A percentile compares a stretch with the other conserved stretches of the same genome.
Evolutionary conservation across 2,329 filamentous ascomycete species (phyloP).

Genomic region (Cladophialophora yegresii): DNA sequence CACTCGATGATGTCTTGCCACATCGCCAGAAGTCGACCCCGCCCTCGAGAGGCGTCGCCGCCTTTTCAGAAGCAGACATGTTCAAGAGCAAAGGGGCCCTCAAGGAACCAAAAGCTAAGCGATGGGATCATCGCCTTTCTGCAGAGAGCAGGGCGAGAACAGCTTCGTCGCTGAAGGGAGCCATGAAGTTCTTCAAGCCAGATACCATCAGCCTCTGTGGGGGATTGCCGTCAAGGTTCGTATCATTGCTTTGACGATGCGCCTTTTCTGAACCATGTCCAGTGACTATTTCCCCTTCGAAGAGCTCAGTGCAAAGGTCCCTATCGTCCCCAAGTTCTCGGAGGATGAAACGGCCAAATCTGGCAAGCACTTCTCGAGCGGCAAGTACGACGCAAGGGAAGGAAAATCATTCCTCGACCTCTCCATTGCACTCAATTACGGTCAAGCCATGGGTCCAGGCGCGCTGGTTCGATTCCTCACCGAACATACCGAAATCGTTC

Average conservation of each 20-base stretch:
- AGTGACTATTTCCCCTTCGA: constrained; percentile 92
- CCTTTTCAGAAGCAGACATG: constrained; percentile 27
- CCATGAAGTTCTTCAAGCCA: constrained; percentile 75
- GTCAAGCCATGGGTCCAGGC: constrained; percentile 79
- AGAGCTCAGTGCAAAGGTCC: constrained; percentile 72
- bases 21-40: constrained; percentile 67
- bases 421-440: constrained; percentile 88
- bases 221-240: constrained; percentile 69
- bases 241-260: background rate
- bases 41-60: constrained; percentile 30
- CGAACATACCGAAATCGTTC: constrained; percentile 92
- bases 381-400: constrained; percentile 78
- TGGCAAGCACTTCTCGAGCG: constrained; percentile 65
- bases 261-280: constrained; percentile 7
- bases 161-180: constrained; percentile 76
- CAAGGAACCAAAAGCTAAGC: constrained; percentile 73
- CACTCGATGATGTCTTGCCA: constrained; percentile 66
- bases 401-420: constrained; percentile 69
- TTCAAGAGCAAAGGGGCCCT: constrained; percentile 42
- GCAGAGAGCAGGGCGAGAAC: constrained; percentile 60
- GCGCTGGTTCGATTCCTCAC: constrained; percentile 89
- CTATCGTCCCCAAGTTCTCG: constrained; percentile 67
- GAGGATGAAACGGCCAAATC: constrained; percentile 65
- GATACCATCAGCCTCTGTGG: constrained; percentile 89
- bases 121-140: constrained; percentile 73